Percentiles rank a stretch among this genome's conserved stretches.
Conservation (phyloP, 2,329 filamentous ascomycete genomes). For the Magnaporthales sp. region DNA sequence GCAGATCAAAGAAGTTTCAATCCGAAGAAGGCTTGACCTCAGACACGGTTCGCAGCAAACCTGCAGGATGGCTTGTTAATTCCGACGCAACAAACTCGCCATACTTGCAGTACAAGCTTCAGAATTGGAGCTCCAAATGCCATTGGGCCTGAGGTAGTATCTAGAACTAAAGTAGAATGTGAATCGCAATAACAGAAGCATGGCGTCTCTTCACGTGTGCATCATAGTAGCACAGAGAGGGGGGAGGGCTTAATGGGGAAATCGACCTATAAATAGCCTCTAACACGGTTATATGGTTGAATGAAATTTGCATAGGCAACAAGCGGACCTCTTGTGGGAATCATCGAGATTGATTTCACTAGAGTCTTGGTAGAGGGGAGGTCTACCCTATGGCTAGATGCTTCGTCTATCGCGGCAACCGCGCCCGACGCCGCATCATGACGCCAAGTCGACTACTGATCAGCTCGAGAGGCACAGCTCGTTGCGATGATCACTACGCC, state of each 20-base stretch:
- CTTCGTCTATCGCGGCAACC: background rate
- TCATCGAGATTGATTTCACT: background rate
- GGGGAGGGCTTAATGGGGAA: background rate
- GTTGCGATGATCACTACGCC: background rate
- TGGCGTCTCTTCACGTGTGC: background rate
- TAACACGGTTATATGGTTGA: background rate
- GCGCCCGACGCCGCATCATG: background rate
- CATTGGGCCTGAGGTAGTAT: background rate
- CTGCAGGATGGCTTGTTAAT: background rate
- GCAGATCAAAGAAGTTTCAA: background rate
- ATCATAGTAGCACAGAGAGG: background rate
- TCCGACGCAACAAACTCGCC: background rate
- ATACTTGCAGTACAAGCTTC: background rate
- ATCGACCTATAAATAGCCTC: background rate
- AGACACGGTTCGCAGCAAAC: background rate
- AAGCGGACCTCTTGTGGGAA: background rate
- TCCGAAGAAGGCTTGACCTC: background rate
- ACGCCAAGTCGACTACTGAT: background rate
- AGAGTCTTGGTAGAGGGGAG: background rate
- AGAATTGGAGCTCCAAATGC: background rate
- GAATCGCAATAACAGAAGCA: background rate
- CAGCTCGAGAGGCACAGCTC: background rate
- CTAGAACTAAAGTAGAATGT: background rate
- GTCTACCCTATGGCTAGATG: background rate
- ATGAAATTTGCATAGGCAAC: background rate